A percentile compares a stretch with the other conserved stretches of the same genome.
phyloP scores from a whole-genome alignment of 2,329 filamentous ascomycete genomes.

The Chaetoscypha palmicola region DNA sequence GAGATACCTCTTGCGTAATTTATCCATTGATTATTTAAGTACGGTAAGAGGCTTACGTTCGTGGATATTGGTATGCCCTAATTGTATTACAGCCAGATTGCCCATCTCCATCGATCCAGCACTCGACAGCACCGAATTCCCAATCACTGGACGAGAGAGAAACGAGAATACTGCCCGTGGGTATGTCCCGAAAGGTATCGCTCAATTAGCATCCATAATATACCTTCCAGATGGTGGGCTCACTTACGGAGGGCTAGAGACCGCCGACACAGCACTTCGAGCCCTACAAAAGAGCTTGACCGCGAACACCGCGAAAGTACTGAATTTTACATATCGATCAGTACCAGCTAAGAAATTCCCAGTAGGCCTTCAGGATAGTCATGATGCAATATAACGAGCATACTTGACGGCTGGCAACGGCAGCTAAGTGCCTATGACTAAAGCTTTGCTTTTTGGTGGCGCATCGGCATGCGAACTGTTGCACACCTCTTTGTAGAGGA shows the following conservation, averaged over 20 bases:
- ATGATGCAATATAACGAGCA: neutral
- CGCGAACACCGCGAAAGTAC: neutral
- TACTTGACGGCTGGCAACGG: no score
- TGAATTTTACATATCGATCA: neutral
- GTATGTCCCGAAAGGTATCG: neutral
- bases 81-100: neutral
- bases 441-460: conserved; percentile 3
- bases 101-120: neutral
- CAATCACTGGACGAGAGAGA: neutral
- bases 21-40: neutral
- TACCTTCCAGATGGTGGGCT: neutral
- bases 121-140: neutral
- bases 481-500: neutral
- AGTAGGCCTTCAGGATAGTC: neutral
- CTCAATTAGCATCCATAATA: neutral
- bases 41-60: neutral
- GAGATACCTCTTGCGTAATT: no score
- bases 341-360: conserved; percentile 1
- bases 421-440: neutral
- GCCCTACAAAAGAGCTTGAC: neutral
- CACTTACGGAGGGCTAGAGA: neutral
- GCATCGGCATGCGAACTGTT: conserved; percentile 4
- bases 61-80: no score
- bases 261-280: neutral
- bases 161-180: neutral